Evolutionary conservation across 169 alveolate species (phyloP).

Genomic region (Eimeria mitis): DNA sequence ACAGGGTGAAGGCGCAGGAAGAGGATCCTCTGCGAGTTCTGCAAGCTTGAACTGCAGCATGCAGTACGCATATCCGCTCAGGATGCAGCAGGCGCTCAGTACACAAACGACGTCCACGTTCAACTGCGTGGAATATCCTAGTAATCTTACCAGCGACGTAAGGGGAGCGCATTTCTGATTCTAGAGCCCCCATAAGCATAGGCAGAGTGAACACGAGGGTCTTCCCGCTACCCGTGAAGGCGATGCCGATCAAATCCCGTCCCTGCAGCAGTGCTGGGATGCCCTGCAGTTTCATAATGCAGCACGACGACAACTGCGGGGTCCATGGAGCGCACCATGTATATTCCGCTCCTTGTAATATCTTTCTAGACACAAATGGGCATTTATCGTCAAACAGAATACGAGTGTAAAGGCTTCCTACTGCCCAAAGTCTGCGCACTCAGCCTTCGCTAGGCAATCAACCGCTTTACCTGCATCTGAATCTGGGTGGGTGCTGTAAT

Average conservation of each 20-base stretch:
- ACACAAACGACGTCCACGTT: not conserved
- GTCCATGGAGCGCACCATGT: not conserved
- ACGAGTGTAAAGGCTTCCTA: not conserved
- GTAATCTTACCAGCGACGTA: conserved; percentile 66
- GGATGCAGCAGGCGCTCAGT: not conserved
- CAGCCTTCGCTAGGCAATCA: not conserved
- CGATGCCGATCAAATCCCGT: conserved; percentile 96
- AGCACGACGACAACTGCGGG: not conserved
- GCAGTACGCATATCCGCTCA: not conserved
- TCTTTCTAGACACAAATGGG: not conserved
- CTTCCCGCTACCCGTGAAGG: conserved; percentile 97
- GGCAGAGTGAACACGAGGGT: conserved; percentile 96
- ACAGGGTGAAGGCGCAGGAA: not conserved
- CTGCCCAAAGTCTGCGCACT: not conserved
- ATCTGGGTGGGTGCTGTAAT: conserved; percentile 96
- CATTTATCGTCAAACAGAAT: not conserved
- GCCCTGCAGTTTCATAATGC: conserved; percentile 85
- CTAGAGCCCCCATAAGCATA: conserved; percentile 93
- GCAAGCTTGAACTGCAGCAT: not conserved
- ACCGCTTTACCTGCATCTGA: conserved; percentile 89
- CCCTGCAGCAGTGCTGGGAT: conserved; percentile 93
- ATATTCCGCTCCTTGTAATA: too few species aligned
- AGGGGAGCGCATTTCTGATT: conserved; percentile 90
- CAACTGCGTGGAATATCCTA: not conserved
- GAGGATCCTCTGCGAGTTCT: not conserved